Conservation (phyloP, 2,329 filamentous ascomycete genomes). For the Grosmannia penicillata region DNA sequence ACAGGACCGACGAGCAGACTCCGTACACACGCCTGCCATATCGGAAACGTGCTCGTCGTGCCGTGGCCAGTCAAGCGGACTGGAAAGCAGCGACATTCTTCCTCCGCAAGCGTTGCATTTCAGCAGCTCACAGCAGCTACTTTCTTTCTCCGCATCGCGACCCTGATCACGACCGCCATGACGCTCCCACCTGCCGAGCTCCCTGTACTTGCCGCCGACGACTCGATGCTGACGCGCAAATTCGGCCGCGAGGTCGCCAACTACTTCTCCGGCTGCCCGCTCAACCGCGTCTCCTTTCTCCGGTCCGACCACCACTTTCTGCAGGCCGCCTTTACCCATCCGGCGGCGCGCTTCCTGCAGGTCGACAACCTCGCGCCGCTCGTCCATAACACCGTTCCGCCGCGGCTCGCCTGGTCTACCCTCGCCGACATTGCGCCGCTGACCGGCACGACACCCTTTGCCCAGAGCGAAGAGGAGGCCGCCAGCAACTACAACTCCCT, state of each 20-base stretch:
- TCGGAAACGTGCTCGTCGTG: too few relatives aligned
- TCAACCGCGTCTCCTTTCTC: slow-evolving; percentile 71
- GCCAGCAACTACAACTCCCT: slow-evolving; percentile 62
- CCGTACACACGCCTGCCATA: too few relatives aligned
- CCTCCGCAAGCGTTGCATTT: too few relatives aligned
- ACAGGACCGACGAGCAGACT: too few relatives aligned
- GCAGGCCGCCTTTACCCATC: slow-evolving; percentile 48
- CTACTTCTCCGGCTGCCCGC: slow-evolving; percentile 66
- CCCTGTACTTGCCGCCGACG: slow-evolving; percentile 32
- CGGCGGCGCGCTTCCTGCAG: slow-evolving; percentile 57
- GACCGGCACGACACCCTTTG: slow-evolving; percentile 58
- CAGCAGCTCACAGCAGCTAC: background rate
- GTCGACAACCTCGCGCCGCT: slow-evolving; percentile 69
- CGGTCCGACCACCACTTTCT: slow-evolving; percentile 59
- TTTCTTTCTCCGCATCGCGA: background rate
- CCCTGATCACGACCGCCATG: background rate
- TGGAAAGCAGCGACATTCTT: too few relatives aligned
- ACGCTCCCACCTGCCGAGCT: slow-evolving; percentile 12
- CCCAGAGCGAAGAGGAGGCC: slow-evolving; percentile 54
- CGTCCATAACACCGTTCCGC: slow-evolving; percentile 25
- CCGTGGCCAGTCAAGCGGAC: too few relatives aligned
- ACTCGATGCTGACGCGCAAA: slow-evolving; percentile 57
- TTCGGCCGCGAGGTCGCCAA: slow-evolving; percentile 71
- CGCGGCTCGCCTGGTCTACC: slow-evolving; percentile 49
- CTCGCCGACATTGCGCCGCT: slow-evolving; percentile 56